Evolutionary conservation across 768 basidiomycete genomes (phyloP).

Genomic region (Cyclocybe aegerita): DNA sequence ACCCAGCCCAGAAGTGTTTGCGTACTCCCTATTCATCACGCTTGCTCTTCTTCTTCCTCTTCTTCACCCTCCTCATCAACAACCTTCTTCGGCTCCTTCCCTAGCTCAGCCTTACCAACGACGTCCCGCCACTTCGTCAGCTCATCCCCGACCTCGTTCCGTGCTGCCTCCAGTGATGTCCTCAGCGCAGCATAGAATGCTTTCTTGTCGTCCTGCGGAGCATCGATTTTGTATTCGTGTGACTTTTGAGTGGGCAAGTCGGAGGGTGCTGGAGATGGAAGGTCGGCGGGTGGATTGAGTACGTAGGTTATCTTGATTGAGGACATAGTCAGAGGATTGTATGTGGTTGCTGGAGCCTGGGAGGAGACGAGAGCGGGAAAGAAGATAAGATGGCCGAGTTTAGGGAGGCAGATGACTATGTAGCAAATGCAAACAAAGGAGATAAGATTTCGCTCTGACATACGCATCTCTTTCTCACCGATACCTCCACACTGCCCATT

Average conservation of each 20-base stretch:
- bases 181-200: conserved; percentile 53
- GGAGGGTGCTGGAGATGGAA: neutral
- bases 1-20: too few relatives aligned
- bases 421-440: conserved; percentile 12
- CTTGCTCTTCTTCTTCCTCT: conserved; percentile 12
- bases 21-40: neutral
- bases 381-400: neutral
- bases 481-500: neutral
- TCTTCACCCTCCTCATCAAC: conserved; percentile 43
- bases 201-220: conserved; percentile 21
- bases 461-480: neutral
- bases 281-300: conserved; percentile 16
- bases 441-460: conserved; percentile 12
- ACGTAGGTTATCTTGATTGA: conserved; percentile 21
- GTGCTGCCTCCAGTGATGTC: conserved; percentile 50
- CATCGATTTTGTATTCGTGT: conserved; percentile 11
- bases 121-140: conserved; percentile 75
- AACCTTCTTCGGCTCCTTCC: conserved; percentile 51
- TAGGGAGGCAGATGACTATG: neutral
- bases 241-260: conserved; percentile 8
- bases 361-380: neutral
- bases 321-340: conserved; percentile 6
- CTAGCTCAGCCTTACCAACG: conserved; percentile 62
- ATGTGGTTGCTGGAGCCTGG: neutral
- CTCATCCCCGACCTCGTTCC: conserved; percentile 58